Evolutionary conservation across 2,329 filamentous ascomycete species (phyloP).

Genomic region (Penicillium sp.): DNA sequence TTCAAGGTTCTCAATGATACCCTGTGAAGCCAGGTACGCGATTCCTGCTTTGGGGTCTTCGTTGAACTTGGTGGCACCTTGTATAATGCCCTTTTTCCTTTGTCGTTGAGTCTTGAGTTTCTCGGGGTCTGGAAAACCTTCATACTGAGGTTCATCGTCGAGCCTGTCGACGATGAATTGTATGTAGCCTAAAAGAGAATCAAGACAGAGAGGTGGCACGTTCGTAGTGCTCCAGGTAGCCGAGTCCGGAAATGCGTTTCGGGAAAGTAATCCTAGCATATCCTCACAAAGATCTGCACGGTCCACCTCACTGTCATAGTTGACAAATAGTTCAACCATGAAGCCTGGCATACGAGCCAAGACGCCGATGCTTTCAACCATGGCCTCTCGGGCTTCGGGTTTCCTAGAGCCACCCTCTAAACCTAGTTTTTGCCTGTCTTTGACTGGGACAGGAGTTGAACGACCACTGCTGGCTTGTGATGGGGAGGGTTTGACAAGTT

Average conservation of each 20-base stretch:
- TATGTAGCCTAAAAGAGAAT: conserved; percentile 84
- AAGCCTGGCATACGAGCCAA: conserved; percentile 90
- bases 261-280: conserved; percentile 84
- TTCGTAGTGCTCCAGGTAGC: conserved; percentile 99
- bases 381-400: conserved; percentile 92
- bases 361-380: conserved; percentile 95
- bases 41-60: conserved; percentile 88
- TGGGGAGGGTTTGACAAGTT: conserved; percentile 73
- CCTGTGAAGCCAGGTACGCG: conserved; percentile 77
- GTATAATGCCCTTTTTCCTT: conserved; percentile 83
- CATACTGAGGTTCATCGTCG: conserved; percentile 61
- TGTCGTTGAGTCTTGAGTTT: conserved; percentile 67
- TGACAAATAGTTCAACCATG: conserved; percentile 92
- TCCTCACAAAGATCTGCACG: conserved; percentile 91
- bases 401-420: conserved; percentile 88
- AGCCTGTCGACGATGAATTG: conserved; percentile 88
- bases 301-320: conserved; percentile 95
- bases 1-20: conserved; percentile 72
- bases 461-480: conserved; percentile 75
- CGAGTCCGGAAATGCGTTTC: conserved; percentile 94
- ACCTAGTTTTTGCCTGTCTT: conserved; percentile 87
- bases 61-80: conserved; percentile 87
- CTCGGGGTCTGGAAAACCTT: conserved; percentile 64
- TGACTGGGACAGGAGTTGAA: conserved; percentile 83
- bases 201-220: conserved; percentile 88